Conservation (phyloP, 2,329 filamentous ascomycete genomes). For the Ambrosiella beaveri region DNA sequence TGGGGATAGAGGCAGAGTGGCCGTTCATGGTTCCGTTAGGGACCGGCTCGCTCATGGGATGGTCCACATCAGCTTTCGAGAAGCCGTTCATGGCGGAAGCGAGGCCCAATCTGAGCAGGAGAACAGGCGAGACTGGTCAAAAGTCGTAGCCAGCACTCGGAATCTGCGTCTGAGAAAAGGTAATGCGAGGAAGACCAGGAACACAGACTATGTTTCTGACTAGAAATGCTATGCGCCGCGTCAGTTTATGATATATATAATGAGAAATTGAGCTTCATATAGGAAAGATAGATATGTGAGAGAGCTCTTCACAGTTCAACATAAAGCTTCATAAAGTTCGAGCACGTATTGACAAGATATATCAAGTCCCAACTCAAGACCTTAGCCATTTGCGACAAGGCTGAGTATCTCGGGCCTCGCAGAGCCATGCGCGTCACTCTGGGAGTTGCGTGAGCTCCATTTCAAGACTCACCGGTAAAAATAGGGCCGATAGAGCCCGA, state of each 20-base stretch:
- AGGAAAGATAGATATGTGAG: no score
- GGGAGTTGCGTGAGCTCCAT: background rate
- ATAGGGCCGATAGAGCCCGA: background rate
- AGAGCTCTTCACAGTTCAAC: no score
- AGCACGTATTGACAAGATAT: no score
- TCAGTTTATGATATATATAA: background rate
- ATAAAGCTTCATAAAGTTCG: no score
- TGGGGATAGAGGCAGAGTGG: slow-evolving; percentile 10
- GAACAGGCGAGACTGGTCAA: background rate
- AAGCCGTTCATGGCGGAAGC: background rate
- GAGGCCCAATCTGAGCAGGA: background rate
- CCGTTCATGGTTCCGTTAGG: slow-evolving; percentile 8
- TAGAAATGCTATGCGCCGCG: background rate
- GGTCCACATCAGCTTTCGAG: slow-evolving; percentile 21
- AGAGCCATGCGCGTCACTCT: background rate
- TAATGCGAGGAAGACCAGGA: background rate
- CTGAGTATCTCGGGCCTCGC: background rate
- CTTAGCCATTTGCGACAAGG: slow-evolving; percentile 10
- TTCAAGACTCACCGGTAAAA: slow-evolving; percentile 4
- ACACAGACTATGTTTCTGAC: no score
- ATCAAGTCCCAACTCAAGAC: background rate
- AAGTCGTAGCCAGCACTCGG: background rate
- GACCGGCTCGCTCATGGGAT: slow-evolving; percentile 21
- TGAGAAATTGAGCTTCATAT: background rate
- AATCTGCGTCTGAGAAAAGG: background rate